Evolutionary conservation across 495 filamentous ascomycete species (phyloP).

Genomic region (Penicillium fimorum): DNA sequence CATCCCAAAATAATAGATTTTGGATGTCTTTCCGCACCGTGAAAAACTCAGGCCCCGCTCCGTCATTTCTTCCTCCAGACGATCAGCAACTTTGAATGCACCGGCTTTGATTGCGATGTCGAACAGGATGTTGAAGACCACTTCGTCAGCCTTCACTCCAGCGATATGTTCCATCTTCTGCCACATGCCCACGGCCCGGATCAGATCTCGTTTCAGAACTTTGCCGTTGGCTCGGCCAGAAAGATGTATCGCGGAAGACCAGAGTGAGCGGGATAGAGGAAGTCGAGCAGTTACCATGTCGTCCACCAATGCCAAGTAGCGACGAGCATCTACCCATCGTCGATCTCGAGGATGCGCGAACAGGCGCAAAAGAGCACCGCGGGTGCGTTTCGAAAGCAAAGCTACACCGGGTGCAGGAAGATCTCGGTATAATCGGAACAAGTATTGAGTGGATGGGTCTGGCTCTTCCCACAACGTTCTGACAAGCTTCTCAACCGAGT

Average conservation of each 20-base stretch:
- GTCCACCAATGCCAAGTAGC: constrained; percentile 78
- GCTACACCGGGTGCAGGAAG: constrained; percentile 66
- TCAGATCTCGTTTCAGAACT: constrained; percentile 61
- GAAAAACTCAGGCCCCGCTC: constrained; percentile 61
- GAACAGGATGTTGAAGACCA: constrained; percentile 90
- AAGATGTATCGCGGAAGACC: constrained; percentile 81
- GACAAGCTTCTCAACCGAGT: constrained; percentile 43
- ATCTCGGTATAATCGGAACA: constrained; percentile 60
- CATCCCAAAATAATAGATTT: constrained; percentile 82
- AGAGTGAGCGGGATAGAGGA: constrained; percentile 63
- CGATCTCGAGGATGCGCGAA: constrained; percentile 54
- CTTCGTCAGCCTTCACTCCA: constrained; percentile 58
- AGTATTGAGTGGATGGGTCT: constrained; percentile 46
- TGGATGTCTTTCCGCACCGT: constrained; percentile 71
- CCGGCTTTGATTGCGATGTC: constrained; percentile 81
- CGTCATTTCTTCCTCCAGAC: constrained; percentile 78
- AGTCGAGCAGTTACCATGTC: constrained; percentile 72
- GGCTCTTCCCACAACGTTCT: constrained; percentile 38
- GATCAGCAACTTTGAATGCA: constrained; percentile 78
- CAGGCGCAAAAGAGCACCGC: constrained; percentile 64
- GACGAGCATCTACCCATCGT: constrained; percentile 52
- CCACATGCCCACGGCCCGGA: constrained; percentile 78
- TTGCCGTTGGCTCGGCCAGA: constrained; percentile 66
- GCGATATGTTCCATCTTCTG: constrained; percentile 79
- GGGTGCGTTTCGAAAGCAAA: constrained; percentile 55